Base-by-base conservation (phyloP, 768 basidiomycete genomes). In the Pholiota molesta region DNA sequence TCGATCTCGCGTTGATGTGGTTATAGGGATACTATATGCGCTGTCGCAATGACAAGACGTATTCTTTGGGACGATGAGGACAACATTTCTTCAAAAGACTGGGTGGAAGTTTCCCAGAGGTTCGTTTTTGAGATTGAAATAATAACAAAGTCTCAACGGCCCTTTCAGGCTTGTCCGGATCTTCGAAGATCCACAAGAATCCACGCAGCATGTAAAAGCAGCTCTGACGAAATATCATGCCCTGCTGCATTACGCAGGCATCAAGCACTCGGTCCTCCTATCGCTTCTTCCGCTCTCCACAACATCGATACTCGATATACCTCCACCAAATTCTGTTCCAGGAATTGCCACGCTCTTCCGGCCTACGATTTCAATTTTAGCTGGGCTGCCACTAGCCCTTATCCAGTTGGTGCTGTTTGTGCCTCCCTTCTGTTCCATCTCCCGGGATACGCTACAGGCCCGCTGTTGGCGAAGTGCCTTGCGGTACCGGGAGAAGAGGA, bases 11-110 rank as follows among this genome's bases (percentile, higher is more conserved):
- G 33, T 16, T 56, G 9, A 56, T 14, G 6, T 37, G 10, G n/a
- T 45, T 47, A 2, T 42, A 88, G 88, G 88, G 87, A 90, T 58
- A 84, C 86, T 0, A 69, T 87, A 2, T 82, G 83, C 66, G 84
- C 85, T 11, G 83, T 84, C 0, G 79, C 79, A 58, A 84, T 84
- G 74, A 85, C 87, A 2, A 71, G 83, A 44, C 81, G 84, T 57
- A 75, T 92, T 19, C 71, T 89, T 0, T 89, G 83, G 82, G 76
- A 74, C 6, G 73, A 78, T 42, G 83, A 86, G 42, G 71, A 75
- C 8, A 75, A 74, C 42, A 68, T 90, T 2, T 69, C 75, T 11
- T 71, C 87, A 21, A 72, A 79, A 37, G 74, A 85, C 49, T 88
- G 83, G 76, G 82, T 86, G 1, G 69, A 74, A 3, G 77, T 87